A percentile compares a stretch with the other conserved stretches of the same genome.
phyloP scores from a whole-genome alignment of 441 rosid genomes.

The Bocquillonia castaneifolia region DNA sequence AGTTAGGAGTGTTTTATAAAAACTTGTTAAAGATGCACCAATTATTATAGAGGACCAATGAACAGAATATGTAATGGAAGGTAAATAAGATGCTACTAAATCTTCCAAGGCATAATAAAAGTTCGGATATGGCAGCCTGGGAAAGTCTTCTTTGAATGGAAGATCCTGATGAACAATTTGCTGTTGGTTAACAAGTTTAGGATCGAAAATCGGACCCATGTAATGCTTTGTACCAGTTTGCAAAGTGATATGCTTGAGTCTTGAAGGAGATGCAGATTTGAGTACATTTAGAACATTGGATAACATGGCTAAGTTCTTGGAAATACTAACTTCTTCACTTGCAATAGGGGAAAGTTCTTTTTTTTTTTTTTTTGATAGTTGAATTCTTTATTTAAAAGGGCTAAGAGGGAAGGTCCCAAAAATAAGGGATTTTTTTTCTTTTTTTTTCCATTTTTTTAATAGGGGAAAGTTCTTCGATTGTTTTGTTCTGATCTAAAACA shows the following conservation, averaged over 20 bases:
- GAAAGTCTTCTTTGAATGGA: slow-evolving; percentile 32
- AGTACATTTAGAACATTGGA: slow-evolving; percentile 30
- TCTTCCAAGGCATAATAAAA: slow-evolving; percentile 39
- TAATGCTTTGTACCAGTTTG: slow-evolving; percentile 39
- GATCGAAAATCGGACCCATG: slow-evolving; percentile 33
- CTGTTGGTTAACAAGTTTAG: neutral
- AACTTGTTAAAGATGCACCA: slow-evolving; percentile 34
- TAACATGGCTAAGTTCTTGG: slow-evolving; percentile 30
- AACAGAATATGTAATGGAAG: slow-evolving; percentile 19
- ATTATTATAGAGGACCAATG: slow-evolving; percentile 34
- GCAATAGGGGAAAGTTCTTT: too few relatives aligned
- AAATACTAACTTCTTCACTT: too few relatives aligned
- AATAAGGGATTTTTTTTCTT: too few relatives aligned
- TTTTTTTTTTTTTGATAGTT: too few relatives aligned
- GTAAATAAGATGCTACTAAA: slow-evolving; percentile 21
- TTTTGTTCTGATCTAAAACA: too few relatives aligned
- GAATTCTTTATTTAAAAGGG: too few relatives aligned
- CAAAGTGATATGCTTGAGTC: slow-evolving; percentile 26
- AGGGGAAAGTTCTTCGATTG: too few relatives aligned
- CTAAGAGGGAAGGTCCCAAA: too few relatives aligned
- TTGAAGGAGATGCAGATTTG: slow-evolving; percentile 10
- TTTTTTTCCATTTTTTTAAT: too few relatives aligned
- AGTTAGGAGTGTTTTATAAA: slow-evolving; percentile 25
- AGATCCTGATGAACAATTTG: slow-evolving; percentile 23
- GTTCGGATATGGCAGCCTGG: slow-evolving; percentile 34